Base-by-base conservation (phyloP, 441 rosid genomes). In the Brassica balearica region DNA sequence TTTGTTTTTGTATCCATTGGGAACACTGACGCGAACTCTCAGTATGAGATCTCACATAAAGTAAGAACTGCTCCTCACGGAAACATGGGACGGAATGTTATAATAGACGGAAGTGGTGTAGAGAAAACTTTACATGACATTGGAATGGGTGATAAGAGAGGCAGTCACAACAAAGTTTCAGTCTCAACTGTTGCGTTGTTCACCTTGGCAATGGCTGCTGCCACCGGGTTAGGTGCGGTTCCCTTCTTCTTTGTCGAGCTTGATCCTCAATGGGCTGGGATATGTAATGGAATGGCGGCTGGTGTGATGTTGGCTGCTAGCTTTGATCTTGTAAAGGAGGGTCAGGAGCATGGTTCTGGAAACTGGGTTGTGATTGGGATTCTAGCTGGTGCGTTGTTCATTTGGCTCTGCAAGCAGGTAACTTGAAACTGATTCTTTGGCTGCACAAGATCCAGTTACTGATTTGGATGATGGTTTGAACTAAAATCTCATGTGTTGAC, bases 401-500 rank as follows among this genome's bases (percentile, higher is more conserved):
- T 55, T 55, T 55, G 59, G 59, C 59, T 55, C 10, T 55, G 59
- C 59, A 55, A 55, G 59, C 59, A 55, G 59, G 59, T 55, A 55
- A 6, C 4, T 15, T 6, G 11, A 55, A 55, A 55, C 59, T 55
- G 59, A 15, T 15, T 55, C 22, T 55, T 10, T 51, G 58, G 8
- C 58, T 14, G 20, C 0, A 9, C 3, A 55, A 55, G 55, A 48
- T 7, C 8, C 56, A 43, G 53, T 43, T 43, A 43, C 51, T 2
- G 0, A 43, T 10, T 43, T 43, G 51, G 3, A 2, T 38, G 46
- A 38, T 38, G 0, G 3, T 9, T 38, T 38, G 46, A 38, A 38
- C 12, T 2, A 9, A 38, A 38, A 38, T 9, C 43, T 36, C 43
- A 7, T 36, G 43, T 36, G 3, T 36, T 36, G 2, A 36, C 43